phyloP scores from a whole-genome alignment of 2,329 filamentous ascomycete genomes.

The Cladosporium sp. region DNA sequence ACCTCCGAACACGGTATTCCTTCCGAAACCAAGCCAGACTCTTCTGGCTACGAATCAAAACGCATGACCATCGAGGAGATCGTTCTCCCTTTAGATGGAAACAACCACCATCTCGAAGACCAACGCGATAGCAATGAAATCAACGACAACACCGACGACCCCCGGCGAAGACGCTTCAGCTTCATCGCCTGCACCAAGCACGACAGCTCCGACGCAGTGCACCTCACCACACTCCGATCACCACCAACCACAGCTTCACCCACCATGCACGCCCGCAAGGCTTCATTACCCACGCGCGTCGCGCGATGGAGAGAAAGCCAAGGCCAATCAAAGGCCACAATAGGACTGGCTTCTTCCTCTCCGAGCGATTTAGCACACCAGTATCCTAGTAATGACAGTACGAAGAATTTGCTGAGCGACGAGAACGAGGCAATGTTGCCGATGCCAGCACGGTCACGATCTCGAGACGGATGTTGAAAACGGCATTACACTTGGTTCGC shows the following conservation, averaged over 20 bases:
- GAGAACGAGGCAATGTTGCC: conserved; percentile 6
- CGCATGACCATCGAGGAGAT: conserved; percentile 9
- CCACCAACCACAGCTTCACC: conserved; percentile 1
- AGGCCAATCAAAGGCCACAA: background rate
- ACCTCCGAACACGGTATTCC: background rate
- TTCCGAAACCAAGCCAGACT: background rate
- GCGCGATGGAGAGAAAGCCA: conserved; percentile 9
- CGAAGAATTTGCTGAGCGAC: conserved; percentile 8
- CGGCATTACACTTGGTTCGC: background rate
- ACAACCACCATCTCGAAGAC: conserved; percentile 2
- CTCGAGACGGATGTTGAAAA: conserved; percentile 6
- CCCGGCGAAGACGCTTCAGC: background rate
- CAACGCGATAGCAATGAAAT: background rate
- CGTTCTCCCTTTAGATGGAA: background rate
- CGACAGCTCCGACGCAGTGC: conserved; percentile 4
- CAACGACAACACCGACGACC: background rate
- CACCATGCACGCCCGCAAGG: conserved; percentile 7
- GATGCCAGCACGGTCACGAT: conserved; percentile 3
- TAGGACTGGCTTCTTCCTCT: background rate
- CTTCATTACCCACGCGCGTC: conserved; percentile 4
- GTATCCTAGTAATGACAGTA: conserved; percentile 5
- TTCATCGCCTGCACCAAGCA: conserved; percentile 3
- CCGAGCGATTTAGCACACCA: background rate
- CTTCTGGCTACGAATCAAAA: background rate
- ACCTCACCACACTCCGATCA: conserved; percentile 3